Percentiles rank a stretch among this genome's conserved stretches.
Evolutionary conservation across 768 basidiomycete genomes (phyloP).

Genomic region (Auricularia heimuer): DNA sequence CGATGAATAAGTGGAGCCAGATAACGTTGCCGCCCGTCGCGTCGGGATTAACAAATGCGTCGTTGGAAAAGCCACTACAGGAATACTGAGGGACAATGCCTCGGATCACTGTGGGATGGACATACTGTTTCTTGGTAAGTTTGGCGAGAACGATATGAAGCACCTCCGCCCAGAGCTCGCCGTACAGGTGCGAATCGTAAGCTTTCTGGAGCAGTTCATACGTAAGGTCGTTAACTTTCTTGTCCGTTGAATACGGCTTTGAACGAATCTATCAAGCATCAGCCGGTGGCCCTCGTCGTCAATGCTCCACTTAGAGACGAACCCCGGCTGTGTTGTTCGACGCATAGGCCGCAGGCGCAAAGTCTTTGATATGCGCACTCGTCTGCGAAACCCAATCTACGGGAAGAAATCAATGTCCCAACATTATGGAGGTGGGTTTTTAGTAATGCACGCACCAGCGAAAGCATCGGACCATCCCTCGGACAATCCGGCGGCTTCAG

Average conservation of each 20-base stretch:
- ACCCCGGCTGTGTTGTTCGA: constrained; percentile 41
- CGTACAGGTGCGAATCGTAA: constrained; percentile 32
- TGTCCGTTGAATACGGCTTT: constrained; percentile 9
- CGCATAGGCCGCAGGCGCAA: constrained; percentile 42
- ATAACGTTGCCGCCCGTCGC: constrained; percentile 11
- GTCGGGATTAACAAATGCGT: not conserved
- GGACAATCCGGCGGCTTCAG: constrained; percentile 56
- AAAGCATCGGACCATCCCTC: constrained; percentile 41
- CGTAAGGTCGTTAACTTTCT: constrained; percentile 30
- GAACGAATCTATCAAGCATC: not conserved
- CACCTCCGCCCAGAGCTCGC: constrained; percentile 46
- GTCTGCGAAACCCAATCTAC: constrained; percentile 28
- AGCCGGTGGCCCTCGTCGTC: too few species aligned
- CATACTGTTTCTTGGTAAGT: constrained; percentile 14
- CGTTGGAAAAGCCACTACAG: constrained; percentile 12
- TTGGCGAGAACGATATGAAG: constrained; percentile 26
- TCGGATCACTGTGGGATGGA: not conserved
- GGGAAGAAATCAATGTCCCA: not conserved
- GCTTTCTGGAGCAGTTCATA: constrained; percentile 30
- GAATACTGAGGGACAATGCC: too few species aligned
- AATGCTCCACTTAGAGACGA: constrained; percentile 24
- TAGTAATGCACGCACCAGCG: not conserved
- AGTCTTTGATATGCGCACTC: constrained; percentile 25
- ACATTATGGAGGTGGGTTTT: not conserved
- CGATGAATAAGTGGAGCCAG: constrained; percentile 42